These are phyloP conservation scores for Hypsizygus marmoreus DNA, from an alignment of 768 basidiomycete species.

Conservation along the genomic window DNA sequence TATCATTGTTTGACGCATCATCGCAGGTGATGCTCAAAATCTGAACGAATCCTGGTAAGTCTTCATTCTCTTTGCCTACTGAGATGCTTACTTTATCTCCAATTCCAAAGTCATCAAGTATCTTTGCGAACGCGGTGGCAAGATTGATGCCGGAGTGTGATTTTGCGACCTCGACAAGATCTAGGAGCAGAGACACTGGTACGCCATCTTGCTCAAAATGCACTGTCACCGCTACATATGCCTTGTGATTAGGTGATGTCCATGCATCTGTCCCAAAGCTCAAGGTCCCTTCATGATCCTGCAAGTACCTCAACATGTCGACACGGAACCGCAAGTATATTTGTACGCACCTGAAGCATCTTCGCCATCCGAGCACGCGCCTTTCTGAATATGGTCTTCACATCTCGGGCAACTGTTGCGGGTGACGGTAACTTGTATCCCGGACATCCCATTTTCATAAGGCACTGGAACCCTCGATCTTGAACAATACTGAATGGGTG, in stretches of 20 bases:
- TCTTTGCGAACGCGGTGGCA: conserved; percentile 5
- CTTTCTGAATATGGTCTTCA: conserved; percentile 24
- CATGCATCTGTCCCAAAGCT: conserved; percentile 34
- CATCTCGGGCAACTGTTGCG: conserved; percentile 28
- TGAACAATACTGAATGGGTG: conserved; percentile 30
- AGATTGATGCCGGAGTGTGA: conserved; percentile 9
- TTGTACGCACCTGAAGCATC: conserved; percentile 23
- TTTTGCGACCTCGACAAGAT: conserved; percentile 33
- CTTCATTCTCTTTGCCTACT: neutral
- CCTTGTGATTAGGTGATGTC: conserved; percentile 34
- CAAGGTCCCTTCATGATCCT: conserved; percentile 29
- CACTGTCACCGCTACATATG: conserved; percentile 25
- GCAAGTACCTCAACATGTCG: neutral
- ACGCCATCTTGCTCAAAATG: conserved; percentile 29
- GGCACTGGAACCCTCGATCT: conserved; percentile 25
- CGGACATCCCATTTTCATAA: conserved; percentile 34
- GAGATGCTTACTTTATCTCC: conserved; percentile 2
- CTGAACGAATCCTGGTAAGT: conserved; percentile 1
- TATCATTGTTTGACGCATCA: no score
- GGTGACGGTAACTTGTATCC: conserved; percentile 29
- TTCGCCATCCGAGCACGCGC: conserved; percentile 21
- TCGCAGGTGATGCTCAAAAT: neutral
- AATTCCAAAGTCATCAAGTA: conserved; percentile 7
- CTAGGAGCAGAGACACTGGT: conserved; percentile 26
- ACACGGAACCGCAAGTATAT: neutral